Evolutionary conservation across 371 early-diverging fungal genomes (phyloP).

Genomic region (Rhizopus delemar): DNA sequence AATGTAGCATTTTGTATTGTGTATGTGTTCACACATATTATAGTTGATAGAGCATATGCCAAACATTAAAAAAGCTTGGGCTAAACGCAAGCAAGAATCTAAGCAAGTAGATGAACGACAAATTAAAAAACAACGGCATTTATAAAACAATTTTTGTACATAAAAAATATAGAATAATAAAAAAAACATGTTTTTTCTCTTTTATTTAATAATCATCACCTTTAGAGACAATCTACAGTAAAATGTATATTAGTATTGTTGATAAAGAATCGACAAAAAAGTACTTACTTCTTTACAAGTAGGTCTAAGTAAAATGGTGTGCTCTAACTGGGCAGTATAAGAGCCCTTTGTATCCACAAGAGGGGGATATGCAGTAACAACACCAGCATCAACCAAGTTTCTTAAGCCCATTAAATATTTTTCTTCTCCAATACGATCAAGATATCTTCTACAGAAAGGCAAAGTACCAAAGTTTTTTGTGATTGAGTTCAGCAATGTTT

Average conservation of each 20-base stretch:
- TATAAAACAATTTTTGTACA: slow-evolving; percentile 7
- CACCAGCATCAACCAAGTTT: slow-evolving; percentile 84
- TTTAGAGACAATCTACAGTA: slow-evolving; percentile 45
- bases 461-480: slow-evolving; percentile 95
- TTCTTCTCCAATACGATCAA: slow-evolving; percentile 90
- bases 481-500: slow-evolving; percentile 85
- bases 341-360: slow-evolving; percentile 89
- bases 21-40: neutral
- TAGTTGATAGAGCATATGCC: slow-evolving; percentile 29
- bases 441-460: slow-evolving; percentile 97
- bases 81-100: slow-evolving; percentile 14
- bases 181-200: neutral
- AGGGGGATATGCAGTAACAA: slow-evolving; percentile 94
- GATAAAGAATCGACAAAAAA: neutral
- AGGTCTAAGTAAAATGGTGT: slow-evolving; percentile 91
- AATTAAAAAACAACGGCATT: slow-evolving; percentile 15
- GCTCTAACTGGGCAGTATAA: slow-evolving; percentile 98
- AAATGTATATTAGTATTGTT: neutral
- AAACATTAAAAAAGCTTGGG: slow-evolving; percentile 21
- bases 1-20: neutral
- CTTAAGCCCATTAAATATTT: slow-evolving; percentile 86
- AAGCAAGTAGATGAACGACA: slow-evolving; percentile 19
- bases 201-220: slow-evolving; percentile 51
- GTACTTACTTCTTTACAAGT: slow-evolving; percentile 81
- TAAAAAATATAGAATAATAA: slow-evolving; percentile 4